Percentiles rank a stretch among this genome's conserved stretches.
These are phyloP conservation scores for Brassica carinata DNA, from an alignment of 345 rosid genomes.

Conservation along the genomic window DNA sequence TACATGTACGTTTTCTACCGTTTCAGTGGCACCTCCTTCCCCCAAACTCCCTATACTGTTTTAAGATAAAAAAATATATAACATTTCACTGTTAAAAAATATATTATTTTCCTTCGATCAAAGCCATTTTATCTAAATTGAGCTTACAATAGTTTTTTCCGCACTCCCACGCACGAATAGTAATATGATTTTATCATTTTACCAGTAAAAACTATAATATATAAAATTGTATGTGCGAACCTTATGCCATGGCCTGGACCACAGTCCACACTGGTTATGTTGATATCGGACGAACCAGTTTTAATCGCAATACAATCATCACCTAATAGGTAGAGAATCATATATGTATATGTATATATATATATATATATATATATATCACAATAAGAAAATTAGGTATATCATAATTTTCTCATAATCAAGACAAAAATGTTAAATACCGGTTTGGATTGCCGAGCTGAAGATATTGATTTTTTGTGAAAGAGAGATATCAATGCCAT, in stretches of 20 bases:
- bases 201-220: neutral
- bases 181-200: neutral
- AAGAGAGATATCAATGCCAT: constrained; percentile 25
- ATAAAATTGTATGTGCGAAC: constrained; percentile 8
- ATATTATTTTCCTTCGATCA: neutral
- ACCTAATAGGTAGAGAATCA: constrained; percentile 8
- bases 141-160: neutral
- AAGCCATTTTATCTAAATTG: neutral
- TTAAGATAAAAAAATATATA: neutral
- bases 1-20: constrained; percentile 26
- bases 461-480: constrained; percentile 7
- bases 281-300: constrained; percentile 31
- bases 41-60: constrained; percentile 35
- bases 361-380: neutral
- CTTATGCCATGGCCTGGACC: constrained; percentile 80
- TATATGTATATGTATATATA: neutral
- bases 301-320: constrained; percentile 33
- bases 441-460: constrained; percentile 21
- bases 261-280: constrained; percentile 45
- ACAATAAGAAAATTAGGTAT: neutral
- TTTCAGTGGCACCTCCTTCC: neutral
- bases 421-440: constrained; percentile 17
- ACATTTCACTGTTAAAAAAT: neutral
- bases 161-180: neutral
- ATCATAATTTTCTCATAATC: neutral